Conservation (phyloP, 345 rosid species). For the Murraya koenigii region DNA sequence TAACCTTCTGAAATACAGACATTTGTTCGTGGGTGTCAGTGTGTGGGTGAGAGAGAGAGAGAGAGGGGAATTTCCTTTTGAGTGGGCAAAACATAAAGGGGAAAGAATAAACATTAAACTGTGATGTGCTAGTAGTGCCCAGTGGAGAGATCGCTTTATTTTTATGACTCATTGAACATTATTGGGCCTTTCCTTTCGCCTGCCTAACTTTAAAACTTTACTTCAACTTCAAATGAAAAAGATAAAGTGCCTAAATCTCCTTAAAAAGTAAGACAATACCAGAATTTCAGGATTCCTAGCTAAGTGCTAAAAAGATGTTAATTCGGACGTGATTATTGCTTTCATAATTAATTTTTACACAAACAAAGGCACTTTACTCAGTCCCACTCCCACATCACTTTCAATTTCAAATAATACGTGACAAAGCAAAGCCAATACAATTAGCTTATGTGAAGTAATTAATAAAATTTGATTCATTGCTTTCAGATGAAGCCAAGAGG, state of each 20-base stretch:
- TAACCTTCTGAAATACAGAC: not conserved
- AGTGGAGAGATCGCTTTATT: not conserved
- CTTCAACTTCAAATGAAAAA: not conserved
- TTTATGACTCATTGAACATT: constrained; percentile 10
- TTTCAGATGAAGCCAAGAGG: no score
- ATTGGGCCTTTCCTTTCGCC: not conserved
- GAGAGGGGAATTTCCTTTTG: not conserved
- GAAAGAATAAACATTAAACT: not conserved
- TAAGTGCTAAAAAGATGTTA: no score
- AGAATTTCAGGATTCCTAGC: constrained; percentile 5
- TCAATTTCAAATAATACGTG: not conserved
- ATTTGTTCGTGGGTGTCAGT: not conserved
- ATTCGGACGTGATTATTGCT: not conserved
- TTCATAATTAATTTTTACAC: not conserved
- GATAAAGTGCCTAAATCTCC: not conserved
- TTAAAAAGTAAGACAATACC: not conserved
- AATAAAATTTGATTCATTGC: not conserved
- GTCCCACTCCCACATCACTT: not conserved
- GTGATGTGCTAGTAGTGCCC: not conserved
- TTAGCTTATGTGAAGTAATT: no score
- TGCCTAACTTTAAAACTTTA: not conserved
- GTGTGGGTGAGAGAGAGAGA: no score
- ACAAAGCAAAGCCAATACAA: no score
- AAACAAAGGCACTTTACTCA: not conserved
- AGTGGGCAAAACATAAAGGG: not conserved